Conservation (phyloP, 768 basidiomycete species). For the Pulveroboletus sp. region DNA sequence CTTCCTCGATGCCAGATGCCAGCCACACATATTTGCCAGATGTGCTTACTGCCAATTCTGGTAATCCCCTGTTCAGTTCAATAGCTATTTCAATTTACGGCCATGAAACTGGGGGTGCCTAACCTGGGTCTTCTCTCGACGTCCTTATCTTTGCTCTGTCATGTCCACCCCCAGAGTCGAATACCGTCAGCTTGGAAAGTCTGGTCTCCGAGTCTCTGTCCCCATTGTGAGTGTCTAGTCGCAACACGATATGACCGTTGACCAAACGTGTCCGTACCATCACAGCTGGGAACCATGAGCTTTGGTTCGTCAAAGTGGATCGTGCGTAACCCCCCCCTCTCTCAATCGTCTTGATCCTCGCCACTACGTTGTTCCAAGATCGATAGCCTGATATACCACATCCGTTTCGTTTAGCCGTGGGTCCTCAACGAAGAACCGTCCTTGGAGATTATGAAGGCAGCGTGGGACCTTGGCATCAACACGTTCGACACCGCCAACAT, state of each 20-base stretch:
- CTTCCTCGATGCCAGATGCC: too few species aligned
- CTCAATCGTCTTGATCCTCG: too few species aligned
- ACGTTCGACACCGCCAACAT: too few species aligned
- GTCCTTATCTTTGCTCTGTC: background rate
- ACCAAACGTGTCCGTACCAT: background rate
- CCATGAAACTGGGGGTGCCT: too few species aligned
- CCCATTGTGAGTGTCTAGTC: conserved; percentile 24
- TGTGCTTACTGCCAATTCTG: too few species aligned
- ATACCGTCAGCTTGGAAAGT: conserved; percentile 29
- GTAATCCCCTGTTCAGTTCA: too few species aligned
- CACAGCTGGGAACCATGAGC: conserved; percentile 22
- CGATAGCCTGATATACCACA: background rate
- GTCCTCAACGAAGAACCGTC: conserved; percentile 29
- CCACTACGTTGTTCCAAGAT: too few species aligned
- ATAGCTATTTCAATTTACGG: too few species aligned
- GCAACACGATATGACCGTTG: background rate
- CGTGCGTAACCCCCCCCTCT: background rate
- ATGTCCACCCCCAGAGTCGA: conserved; percentile 20
- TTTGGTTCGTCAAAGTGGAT: conserved; percentile 1
- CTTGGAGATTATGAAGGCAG: conserved; percentile 34
- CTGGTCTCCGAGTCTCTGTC: conserved; percentile 32
- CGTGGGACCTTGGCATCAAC: conserved; percentile 18
- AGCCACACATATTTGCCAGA: too few species aligned
- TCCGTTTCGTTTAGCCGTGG: conserved; percentile 13
- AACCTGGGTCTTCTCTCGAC: too few species aligned